Evolutionary conservation across 768 basidiomycete genomes (phyloP), one percentile per base, ranked within the genome.

Genomic region (Tubosaeta sp.): DNA sequence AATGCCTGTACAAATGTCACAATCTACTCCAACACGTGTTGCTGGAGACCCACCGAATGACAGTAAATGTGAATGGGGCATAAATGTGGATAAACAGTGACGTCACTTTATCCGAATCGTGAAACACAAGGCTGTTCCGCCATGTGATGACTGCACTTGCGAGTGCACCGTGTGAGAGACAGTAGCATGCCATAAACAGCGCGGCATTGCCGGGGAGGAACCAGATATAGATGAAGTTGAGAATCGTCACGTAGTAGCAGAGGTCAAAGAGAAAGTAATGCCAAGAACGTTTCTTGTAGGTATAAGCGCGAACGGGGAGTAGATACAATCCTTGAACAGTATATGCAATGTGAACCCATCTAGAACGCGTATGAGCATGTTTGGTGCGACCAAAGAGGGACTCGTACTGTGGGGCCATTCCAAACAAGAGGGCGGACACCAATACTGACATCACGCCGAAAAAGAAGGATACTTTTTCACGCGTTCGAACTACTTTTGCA

Each of bases 81-180:
- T 96, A 97, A 50, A 98, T 86, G 65, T 99, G 96, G 29, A 99
- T 82, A 72, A 94, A 98, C 22, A 99, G 73, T 10, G 89, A 92
- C 16, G 90, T 97, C 63, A 97, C 90, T 69, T 98, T 98, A 68
- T 99, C 96, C 49, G 83, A 79, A 62, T 95, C 94, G 62, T 99
- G 96, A 73, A 99, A 99, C 3, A 99, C 96, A 21, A 99, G 82
- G 57, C 91, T 94, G 63, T 99, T 99, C 54, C 96, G 80, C 96
- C 96, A 99, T 10, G 95, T 97, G 59, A 97, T 90, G 44, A 98
- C 94, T 0, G 95, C 94, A 46, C 89, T 91, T 0, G 91, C 94
- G 29, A 96, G 79, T 0, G 89, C 81, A 0, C 94, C 96, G 64
- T 96, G 86, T 0, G 92, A 89, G 22, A 98, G 78, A 57, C 90